Evolutionary conservation across 2,329 filamentous ascomycete genomes (phyloP).

Genomic region (Metarhizium anisopliae): DNA sequence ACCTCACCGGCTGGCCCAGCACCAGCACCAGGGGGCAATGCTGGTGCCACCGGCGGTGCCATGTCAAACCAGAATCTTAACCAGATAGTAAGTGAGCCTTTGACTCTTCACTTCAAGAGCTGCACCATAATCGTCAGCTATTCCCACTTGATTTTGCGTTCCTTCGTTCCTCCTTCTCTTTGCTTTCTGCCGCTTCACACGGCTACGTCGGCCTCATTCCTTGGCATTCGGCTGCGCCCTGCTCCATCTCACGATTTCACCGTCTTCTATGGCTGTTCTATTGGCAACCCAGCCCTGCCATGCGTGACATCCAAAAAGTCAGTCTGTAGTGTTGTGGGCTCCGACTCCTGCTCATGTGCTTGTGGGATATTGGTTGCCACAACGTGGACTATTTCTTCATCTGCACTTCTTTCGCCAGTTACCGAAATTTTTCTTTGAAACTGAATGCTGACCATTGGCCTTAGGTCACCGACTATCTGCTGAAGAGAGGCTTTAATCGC

Average conservation of each 20-base stretch:
- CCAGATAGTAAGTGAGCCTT: conserved; percentile 66
- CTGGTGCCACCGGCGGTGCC: conserved; percentile 19
- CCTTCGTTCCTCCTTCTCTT: background rate
- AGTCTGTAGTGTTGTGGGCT: background rate
- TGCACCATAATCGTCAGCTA: conserved; percentile 14
- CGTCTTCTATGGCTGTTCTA: background rate
- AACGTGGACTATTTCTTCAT: background rate
- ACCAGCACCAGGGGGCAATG: conserved; percentile 22
- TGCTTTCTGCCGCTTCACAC: background rate
- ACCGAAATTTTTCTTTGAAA: background rate
- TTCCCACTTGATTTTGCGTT: background rate
- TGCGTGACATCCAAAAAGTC: background rate
- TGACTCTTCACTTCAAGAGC: too few relatives aligned
- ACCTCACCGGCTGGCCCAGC: conserved; percentile 23
- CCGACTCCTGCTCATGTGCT: background rate
- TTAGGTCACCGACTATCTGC: conserved; percentile 82
- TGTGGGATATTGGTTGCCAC: background rate
- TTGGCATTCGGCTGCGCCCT: background rate
- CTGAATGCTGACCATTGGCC: conserved; percentile 7
- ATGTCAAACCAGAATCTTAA: conserved; percentile 88
- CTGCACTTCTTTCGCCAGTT: background rate
- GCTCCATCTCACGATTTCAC: background rate
- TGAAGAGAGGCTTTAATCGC: conserved; percentile 87
- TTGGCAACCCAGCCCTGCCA: background rate
- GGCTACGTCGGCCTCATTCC: background rate